Evolutionary conservation across 257 asterid species (phyloP).

Genomic region (Solanum bulbocastanum): DNA sequence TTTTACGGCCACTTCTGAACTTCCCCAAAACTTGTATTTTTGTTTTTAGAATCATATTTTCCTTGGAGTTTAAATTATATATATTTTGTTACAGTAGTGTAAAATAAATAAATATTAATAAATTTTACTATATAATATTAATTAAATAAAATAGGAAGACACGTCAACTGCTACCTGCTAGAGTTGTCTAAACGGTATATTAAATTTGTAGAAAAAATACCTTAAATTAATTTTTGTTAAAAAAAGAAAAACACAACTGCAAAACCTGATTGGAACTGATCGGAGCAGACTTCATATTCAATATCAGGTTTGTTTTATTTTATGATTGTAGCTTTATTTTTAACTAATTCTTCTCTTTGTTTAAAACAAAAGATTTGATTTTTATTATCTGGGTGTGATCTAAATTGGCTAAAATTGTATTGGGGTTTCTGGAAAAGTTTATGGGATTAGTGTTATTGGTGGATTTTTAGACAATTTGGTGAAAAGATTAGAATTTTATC

Average conservation of each 20-base stretch:
- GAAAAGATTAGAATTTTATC: background rate
- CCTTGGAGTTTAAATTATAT: too few species aligned
- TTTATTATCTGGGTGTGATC: background rate
- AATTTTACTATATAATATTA: too few species aligned
- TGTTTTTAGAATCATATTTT: background rate
- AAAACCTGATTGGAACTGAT: background rate
- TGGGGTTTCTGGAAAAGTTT: background rate
- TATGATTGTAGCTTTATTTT: background rate
- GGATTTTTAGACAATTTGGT: background rate
- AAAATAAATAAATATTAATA: too few species aligned
- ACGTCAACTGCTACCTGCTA: background rate
- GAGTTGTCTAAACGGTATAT: background rate
- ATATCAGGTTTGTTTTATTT: background rate
- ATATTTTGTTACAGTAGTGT: background rate
- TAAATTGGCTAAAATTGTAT: background rate
- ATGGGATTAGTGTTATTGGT: background rate
- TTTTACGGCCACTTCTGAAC: background rate
- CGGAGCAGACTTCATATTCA: background rate
- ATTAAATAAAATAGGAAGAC: background rate
- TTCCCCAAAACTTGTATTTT: background rate
- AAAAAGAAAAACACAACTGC: background rate
- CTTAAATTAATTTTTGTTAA: too few species aligned
- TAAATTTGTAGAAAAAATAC: background rate
- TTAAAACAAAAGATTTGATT: background rate
- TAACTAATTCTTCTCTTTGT: background rate